Evolutionary conservation across 192 early-diverging fungal species (phyloP), one percentile per base, ranked within the genome.

Genomic region (Rhizoclosmatium sp.): DNA sequence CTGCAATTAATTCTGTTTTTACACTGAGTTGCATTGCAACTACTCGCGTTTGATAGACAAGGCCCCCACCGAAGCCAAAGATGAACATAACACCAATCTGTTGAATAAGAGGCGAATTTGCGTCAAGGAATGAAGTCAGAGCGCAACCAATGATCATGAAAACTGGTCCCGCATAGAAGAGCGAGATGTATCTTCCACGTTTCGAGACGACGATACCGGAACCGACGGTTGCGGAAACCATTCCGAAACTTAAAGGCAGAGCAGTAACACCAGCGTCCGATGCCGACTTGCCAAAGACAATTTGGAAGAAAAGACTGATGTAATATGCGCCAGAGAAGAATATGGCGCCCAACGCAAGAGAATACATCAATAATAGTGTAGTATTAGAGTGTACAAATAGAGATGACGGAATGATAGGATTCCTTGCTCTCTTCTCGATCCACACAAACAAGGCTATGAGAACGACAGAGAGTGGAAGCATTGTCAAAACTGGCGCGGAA

Each of bases 11-110:
- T 16, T 81, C 78, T 58, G 87, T 82, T 3, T 82, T 65, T 1
- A 94, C 94, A 0, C 88, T 82, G 0, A 89, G 91, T 71, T 95
- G 95, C 3, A 91, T 86, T 2, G 88, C 92, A 73, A 94, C 80
- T 78, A 94, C 87, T 42, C 89, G 87, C 1, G 90, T 91, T 85
- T 95, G 94, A 67, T 95, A 84, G 64, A 91, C 86, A 47, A 82
- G 83, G 49, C 96, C 95, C 47, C 92, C 85, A 42, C 95, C 96
- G 31, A 91, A 61, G 4, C 94, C 95, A 47, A 90, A 73, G 67
- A 95, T 79, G 41, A 95, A 74, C 74, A 95, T 76, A 66, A 85
- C 89, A 14, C 89, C 85, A 44, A 91, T 88, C 56, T 89, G 90
- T 40, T 85, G 39, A 12, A 80, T 85, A 44, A 82, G 65, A 46